Percentiles rank a stretch among this genome's conserved stretches.
Conservation (phyloP, 139 green algal genomes). For the Tetratostichococcus sp. region DNA sequence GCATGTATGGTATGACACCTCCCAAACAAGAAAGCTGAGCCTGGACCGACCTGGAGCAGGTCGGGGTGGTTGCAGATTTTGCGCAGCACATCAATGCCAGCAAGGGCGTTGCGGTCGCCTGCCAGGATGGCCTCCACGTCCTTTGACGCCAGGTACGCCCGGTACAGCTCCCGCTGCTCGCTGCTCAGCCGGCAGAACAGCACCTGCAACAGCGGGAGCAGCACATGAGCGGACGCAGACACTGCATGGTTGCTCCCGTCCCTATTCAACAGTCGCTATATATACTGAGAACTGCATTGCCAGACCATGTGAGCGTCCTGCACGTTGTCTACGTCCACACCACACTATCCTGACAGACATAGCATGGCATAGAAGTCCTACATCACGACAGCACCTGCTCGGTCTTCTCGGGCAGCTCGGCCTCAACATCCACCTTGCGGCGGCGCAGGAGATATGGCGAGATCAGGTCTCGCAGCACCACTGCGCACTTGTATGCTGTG, state of each 20-base stretch:
- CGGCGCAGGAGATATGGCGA: constrained; percentile 92
- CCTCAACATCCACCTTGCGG: constrained; percentile 85
- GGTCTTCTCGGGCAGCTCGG: constrained; percentile 89
- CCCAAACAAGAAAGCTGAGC: too few relatives aligned
- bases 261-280: too few relatives aligned
- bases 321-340: too few relatives aligned
- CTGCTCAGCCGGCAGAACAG: constrained; percentile 86
- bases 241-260: too few relatives aligned
- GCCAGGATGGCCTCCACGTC: constrained; percentile 68
- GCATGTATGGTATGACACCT: too few relatives aligned
- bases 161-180: constrained; percentile 87
- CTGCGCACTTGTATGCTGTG: constrained; percentile 86
- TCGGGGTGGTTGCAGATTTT: constrained; percentile 99
- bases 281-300: too few relatives aligned
- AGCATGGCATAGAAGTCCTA: not conserved
- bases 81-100: constrained; percentile 91
- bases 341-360: not conserved
- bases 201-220: constrained; percentile 68
- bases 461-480: constrained; percentile 93
- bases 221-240: too few relatives aligned
- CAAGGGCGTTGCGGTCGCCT: constrained; percentile 64
- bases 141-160: constrained; percentile 63
- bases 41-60: constrained; percentile 73
- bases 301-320: too few relatives aligned
- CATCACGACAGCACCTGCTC: constrained; percentile 59